Conservation (phyloP, 2,329 filamentous ascomycete species). For the Penicillium thymicola region DNA sequence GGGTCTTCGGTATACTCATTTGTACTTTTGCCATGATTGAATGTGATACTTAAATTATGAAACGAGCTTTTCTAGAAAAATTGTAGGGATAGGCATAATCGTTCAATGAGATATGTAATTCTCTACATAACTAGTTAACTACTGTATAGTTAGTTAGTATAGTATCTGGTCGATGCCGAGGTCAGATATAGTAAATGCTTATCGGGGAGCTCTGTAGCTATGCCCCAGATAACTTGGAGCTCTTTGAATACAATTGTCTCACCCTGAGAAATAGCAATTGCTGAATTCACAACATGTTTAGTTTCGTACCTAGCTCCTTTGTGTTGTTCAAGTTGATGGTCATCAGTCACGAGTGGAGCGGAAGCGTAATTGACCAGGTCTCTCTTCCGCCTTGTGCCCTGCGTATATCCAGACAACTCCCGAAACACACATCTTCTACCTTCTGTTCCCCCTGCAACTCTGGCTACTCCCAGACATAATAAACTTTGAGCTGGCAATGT, state of each 20-base stretch:
- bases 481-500: slow-evolving; percentile 29
- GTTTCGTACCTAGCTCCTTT: neutral
- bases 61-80: neutral
- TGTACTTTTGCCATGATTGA: slow-evolving; percentile 23
- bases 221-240: neutral
- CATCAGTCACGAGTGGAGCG: slow-evolving; percentile 16
- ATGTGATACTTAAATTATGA: slow-evolving; percentile 12
- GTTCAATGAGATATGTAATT: neutral
- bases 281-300: neutral
- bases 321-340: neutral
- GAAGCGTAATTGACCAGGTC: slow-evolving; percentile 13
- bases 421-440: neutral
- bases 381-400: slow-evolving; percentile 16
- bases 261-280: neutral
- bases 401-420: slow-evolving; percentile 6
- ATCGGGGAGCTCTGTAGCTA: neutral
- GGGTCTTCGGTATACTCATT: slow-evolving; percentile 15
- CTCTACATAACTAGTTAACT: too few relatives aligned
- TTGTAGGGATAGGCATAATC: neutral
- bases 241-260: neutral
- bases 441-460: neutral
- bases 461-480: neutral
- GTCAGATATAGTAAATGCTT: slow-evolving; percentile 1
- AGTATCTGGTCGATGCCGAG: neutral
- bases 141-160: too few relatives aligned